Base-by-base conservation (phyloP, 2,329 filamentous ascomycete genomes). In the Colletotrichum falcatum region DNA sequence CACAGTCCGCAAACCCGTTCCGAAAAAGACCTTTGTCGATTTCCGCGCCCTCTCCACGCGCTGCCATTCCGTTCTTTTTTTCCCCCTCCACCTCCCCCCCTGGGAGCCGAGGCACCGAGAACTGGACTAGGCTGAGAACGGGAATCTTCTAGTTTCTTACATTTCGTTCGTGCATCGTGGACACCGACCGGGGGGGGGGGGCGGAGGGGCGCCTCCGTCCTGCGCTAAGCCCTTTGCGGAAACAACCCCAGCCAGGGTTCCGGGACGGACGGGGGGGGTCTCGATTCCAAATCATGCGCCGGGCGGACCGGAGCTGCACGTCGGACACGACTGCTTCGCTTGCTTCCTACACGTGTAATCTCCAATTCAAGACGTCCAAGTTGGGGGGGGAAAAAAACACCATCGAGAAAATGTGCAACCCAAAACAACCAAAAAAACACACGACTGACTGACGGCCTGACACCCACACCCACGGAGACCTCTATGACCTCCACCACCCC, bases 221-320 rank as follows among this genome's bases (percentile, higher is more conserved):
- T 16, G 44, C 53, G 53, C 61, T 68, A 65, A 33, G 20, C 65
- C 33, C 4, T 20, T 53, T 46, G 9, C n/a, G 35, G 61, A 56
- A 30, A 18, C 1, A 20, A 4, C 3, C n/a, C 56, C 33, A n/a
- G 37, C 61, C 44, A 46, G 46, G 49, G 18, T 42, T n/a, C 49
- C 49, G 55, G 55, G 56, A 46, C 39, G 56, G 42, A n/a, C 28
- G 23, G 7, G 39, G 16, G 1, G 8, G 49, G 18, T 54, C 28
- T 54, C 51, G 11, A 66, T 70, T 70, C 62, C 66, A 70, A 70
- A 70, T 70, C 62, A 61, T 44, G 23, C 28, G 12, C 37, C 35
- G 35, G 35, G 3, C 35, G 11, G 35, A 2, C 11, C 3, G 35
- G 28, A 11, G 16, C 16, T 39, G 14, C 37, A 18, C 39, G 14